phyloP scores from a whole-genome alignment of 1,284 basidiomycete species.

The Ceratobasidium sp. region DNA sequence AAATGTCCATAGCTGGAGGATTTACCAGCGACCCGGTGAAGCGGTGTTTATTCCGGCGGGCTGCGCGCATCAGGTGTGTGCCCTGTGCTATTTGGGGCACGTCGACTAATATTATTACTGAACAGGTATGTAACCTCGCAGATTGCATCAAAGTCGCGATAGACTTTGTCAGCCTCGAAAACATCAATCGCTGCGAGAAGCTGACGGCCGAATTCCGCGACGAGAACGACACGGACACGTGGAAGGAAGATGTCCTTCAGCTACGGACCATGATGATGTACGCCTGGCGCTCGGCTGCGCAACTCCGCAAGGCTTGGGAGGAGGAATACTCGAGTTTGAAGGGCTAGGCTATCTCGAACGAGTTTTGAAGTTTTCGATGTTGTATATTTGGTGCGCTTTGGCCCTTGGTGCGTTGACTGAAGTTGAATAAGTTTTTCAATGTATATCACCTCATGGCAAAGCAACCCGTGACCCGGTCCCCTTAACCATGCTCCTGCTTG shows the following conservation, averaged over 20 bases:
- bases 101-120: conserved; percentile 11
- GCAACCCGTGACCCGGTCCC: too few relatives aligned
- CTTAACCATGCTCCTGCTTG: too few relatives aligned
- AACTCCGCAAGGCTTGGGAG: conserved; percentile 9
- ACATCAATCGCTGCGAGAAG: conserved; percentile 84
- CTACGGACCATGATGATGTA: conserved; percentile 94
- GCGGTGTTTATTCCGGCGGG: conserved; percentile 97
- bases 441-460: too few relatives aligned
- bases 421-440: too few relatives aligned
- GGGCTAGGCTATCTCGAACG: too few relatives aligned
- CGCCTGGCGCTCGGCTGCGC: conserved; percentile 74
- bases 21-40: conserved; percentile 93
- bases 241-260: conserved; percentile 96
- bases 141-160: conserved; percentile 97
- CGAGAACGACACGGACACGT: conserved; percentile 85
- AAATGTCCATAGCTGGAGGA: conserved; percentile 81
- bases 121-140: conserved; percentile 82
- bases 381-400: too few relatives aligned
- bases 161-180: conserved; percentile 96
- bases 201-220: conserved; percentile 90
- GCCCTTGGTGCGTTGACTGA: too few relatives aligned
- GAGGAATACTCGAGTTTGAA: neutral
- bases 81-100: conserved; percentile 13
- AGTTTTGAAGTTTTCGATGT: too few relatives aligned
- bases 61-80: conserved; percentile 91